Base-by-base conservation (phyloP, 768 basidiomycete genomes). In the Mycena metata region DNA sequence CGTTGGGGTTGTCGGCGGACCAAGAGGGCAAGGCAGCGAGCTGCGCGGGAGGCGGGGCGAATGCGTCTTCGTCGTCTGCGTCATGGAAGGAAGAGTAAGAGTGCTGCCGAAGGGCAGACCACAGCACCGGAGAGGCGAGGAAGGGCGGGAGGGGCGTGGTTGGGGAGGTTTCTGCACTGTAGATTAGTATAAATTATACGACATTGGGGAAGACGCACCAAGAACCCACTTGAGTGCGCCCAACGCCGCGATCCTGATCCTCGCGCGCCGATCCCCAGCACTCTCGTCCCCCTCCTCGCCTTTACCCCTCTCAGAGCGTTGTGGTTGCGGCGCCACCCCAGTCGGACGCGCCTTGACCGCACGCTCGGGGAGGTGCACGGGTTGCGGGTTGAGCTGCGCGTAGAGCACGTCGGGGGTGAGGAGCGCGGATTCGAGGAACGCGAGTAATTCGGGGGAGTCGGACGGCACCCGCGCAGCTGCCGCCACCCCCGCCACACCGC, bases 171-270 rank as follows among this genome's bases (percentile, higher is more conserved):
- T 77, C 74, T 80, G 50, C 15, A 13, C 47, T 15, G 13, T 12
- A 4, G 19, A 26, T 26, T 19, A 41, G 21, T 55, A 21, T 24
- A 23, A 21, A 56, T 15, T 24, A 23, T 30, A 3, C 10, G 36
- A 24, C 6, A 16, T 12, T 23, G 2, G 26, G 19, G 33, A 45
- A 19, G 11, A 81, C 86, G 55, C 76, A 92, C 91, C 87, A 59
- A 93, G 57, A 5, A 91, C 74, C 87, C 89, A 92, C 67, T 82
- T 82, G 13, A 92, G 70, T 8, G 87, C 87, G 15, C 91, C 91
- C 19, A 95, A 81, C 4, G 88, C 91, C 35, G 88, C 87, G 15
- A 92, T 85, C 21, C 94, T 83, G 55, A 95, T 70, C 57, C 94
- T 83, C 10, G 91, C 93, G 52, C 83, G 85, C 50, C 91, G 80